phyloP scores from a whole-genome alignment of 2,329 filamentous ascomycete genomes.

The Aspergillus sp. region DNA sequence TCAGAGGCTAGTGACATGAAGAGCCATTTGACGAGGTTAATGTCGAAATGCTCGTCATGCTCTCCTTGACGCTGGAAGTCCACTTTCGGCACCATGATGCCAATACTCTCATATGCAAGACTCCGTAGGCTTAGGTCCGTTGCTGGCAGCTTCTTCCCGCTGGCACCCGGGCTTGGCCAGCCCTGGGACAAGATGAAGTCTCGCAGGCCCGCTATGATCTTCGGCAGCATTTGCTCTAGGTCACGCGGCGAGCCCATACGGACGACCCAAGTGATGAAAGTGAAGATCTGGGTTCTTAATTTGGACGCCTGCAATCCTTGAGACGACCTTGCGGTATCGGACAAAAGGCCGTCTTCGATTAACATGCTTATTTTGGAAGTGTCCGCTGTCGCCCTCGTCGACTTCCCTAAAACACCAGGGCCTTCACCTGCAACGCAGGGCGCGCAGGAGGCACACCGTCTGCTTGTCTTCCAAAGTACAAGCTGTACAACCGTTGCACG shows the following conservation, averaged over 20 bases:
- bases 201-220: slow-evolving; percentile 59
- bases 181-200: slow-evolving; percentile 71
- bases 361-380: slow-evolving; percentile 58
- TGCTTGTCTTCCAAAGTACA: slow-evolving; percentile 55
- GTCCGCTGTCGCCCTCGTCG: slow-evolving; percentile 61
- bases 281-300: slow-evolving; percentile 71
- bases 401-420: slow-evolving; percentile 71
- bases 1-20: slow-evolving; percentile 78
- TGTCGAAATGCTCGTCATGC: slow-evolving; percentile 36
- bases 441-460: slow-evolving; percentile 42
- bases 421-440: slow-evolving; percentile 65
- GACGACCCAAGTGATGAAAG: slow-evolving; percentile 79
- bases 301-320: slow-evolving; percentile 66
- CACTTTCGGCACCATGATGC: slow-evolving; percentile 54
- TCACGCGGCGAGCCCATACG: slow-evolving; percentile 56
- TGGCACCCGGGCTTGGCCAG: slow-evolving; percentile 58
- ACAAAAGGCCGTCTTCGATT: slow-evolving; percentile 56
- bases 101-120: slow-evolving; percentile 84
- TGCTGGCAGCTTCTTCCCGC: slow-evolving; percentile 45
- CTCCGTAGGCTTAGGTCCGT: slow-evolving; percentile 61
- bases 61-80: slow-evolving; percentile 27
- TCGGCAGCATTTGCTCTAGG: slow-evolving; percentile 56
- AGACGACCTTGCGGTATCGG: slow-evolving; percentile 32
- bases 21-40: slow-evolving; percentile 59
- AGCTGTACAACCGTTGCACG: slow-evolving; percentile 57